phyloP scores from a whole-genome alignment of 2,329 filamentous ascomycete genomes.

The Cephalotrichum gorgonifer region DNA sequence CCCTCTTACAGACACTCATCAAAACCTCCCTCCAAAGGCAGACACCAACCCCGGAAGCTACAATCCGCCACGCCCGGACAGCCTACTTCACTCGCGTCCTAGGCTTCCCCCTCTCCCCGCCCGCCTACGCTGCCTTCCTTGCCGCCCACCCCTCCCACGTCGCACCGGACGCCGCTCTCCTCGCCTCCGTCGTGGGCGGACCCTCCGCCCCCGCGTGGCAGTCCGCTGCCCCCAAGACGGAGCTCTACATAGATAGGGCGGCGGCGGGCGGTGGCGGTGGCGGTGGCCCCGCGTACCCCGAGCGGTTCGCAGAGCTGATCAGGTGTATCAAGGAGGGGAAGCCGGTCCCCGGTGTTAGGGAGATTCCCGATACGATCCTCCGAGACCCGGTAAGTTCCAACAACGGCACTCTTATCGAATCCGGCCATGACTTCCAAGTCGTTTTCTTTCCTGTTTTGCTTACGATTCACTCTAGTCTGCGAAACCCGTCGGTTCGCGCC shows the following conservation, averaged over 20 bases:
- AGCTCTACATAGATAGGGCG: slow-evolving; percentile 32
- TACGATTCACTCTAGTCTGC: slow-evolving; percentile 24
- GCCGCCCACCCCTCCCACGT: slow-evolving; percentile 20
- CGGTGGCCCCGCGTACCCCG: slow-evolving; percentile 63
- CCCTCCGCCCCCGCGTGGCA: slow-evolving; percentile 29
- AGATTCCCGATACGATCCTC: slow-evolving; percentile 74
- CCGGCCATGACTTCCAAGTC: neutral
- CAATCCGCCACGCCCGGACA: slow-evolving; percentile 36
- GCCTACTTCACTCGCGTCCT: slow-evolving; percentile 53
- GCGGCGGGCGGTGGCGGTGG: slow-evolving; percentile 11
- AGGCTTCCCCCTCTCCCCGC: slow-evolving; percentile 50
- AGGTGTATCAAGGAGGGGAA: slow-evolving; percentile 74
- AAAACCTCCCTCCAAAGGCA: slow-evolving; percentile 28
- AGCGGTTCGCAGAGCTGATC: slow-evolving; percentile 75
- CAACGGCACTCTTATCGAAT: neutral
- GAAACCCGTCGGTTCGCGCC: slow-evolving; percentile 34
- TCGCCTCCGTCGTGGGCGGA: slow-evolving; percentile 18
- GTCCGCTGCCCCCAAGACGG: slow-evolving; percentile 34
- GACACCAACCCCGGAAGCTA: slow-evolving; percentile 33
- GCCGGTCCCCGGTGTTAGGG: slow-evolving; percentile 75
- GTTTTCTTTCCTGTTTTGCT: neutral
- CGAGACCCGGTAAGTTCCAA: slow-evolving; percentile 50
- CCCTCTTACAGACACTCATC: slow-evolving; percentile 6
- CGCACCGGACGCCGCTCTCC: slow-evolving; percentile 22
- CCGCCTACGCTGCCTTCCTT: slow-evolving; percentile 58